phyloP scores from a whole-genome alignment of 306 rosid genomes.

The Dryas octopetala region DNA sequence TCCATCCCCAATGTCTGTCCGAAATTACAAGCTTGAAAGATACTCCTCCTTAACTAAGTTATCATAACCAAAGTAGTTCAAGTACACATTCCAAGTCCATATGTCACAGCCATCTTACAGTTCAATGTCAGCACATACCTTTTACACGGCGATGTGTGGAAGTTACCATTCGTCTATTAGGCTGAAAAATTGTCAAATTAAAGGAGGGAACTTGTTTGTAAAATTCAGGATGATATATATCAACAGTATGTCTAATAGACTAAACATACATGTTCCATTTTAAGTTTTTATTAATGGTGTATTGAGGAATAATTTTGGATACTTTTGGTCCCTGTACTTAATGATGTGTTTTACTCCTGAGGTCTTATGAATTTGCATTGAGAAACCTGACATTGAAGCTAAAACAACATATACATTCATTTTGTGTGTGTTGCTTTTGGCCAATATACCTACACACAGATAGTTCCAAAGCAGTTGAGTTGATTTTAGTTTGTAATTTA shows the following conservation, averaged over 20 bases:
- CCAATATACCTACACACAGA: not conserved
- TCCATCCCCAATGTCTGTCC: constrained; percentile 58
- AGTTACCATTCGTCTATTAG: not conserved
- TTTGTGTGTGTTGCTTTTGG: not conserved
- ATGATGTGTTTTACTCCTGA: not conserved
- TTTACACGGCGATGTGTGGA: not conserved
- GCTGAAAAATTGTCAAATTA: not conserved
- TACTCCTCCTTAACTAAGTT: constrained; percentile 1
- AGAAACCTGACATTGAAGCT: not conserved
- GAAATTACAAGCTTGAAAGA: constrained; percentile 63
- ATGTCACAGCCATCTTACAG: not conserved
- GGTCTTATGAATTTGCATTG: not conserved
- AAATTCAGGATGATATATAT: not conserved
- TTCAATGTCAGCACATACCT: constrained; percentile 11
- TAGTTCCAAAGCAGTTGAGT: not conserved
- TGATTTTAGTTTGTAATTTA: not conserved
- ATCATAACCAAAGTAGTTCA: constrained; percentile 3
- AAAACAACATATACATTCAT: not conserved
- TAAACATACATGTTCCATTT: not conserved
- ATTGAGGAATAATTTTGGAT: not conserved
- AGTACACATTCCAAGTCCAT: not conserved
- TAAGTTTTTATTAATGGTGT: not conserved
- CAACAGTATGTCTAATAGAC: not conserved
- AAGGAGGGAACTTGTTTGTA: constrained; percentile 4
- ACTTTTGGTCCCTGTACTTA: too few species aligned